These are phyloP conservation scores for Guadua angustifolia DNA, from an alignment of 176 grass and related monocot genomes.

Conservation along the genomic window DNA sequence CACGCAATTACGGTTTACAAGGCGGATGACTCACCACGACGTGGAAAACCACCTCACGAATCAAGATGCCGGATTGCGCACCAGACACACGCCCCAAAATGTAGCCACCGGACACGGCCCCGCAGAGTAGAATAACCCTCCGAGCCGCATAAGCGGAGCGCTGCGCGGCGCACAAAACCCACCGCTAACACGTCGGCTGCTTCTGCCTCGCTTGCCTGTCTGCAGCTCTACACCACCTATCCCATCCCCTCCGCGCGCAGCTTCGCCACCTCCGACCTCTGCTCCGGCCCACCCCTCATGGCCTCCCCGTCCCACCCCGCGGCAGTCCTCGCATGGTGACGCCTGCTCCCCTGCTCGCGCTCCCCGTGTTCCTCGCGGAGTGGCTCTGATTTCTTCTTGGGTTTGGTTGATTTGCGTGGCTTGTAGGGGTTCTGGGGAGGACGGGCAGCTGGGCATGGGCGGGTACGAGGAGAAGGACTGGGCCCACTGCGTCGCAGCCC, in stretches of 20 bases:
- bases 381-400: not conserved
- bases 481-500: conserved; percentile 49
- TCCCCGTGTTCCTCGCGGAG: not conserved
- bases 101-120: not conserved
- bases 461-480: conserved; percentile 75
- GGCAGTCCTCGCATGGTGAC: conserved; percentile 69
- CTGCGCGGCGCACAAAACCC: conserved; percentile 21
- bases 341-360: not conserved
- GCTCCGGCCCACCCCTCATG: conserved; percentile 23
- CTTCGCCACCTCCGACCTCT: conserved; percentile 7
- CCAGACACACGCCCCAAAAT: conserved; percentile 33
- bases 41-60: not conserved
- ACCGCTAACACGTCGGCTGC: not conserved
- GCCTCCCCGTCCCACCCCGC: conserved; percentile 37
- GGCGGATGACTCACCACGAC: not conserved
- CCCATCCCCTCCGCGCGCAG: not conserved
- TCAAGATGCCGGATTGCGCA: not conserved
- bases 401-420: not conserved
- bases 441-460: conserved; percentile 89
- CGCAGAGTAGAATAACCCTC: not conserved
- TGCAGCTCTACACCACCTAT: no score
- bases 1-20: no score
- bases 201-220: not conserved
- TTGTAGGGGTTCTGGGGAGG: conserved; percentile 83
- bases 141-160: conserved; percentile 28